Evolutionary conservation across 768 basidiomycete genomes (phyloP).

Genomic region (Vishniacozyma victoriae): DNA sequence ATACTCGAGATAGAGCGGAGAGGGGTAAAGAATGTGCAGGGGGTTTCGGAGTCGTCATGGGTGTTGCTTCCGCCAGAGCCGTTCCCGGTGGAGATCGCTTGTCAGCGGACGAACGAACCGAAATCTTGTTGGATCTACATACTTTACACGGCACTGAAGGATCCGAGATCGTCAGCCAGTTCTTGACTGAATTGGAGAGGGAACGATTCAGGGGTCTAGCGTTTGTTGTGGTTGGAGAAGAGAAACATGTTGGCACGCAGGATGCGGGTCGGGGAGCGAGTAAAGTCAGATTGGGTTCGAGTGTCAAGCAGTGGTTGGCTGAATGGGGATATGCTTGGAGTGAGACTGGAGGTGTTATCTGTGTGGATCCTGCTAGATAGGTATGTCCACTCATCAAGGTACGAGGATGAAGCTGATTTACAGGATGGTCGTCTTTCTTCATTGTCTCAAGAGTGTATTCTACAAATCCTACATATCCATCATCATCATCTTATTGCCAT

Average conservation of each 20-base stretch:
- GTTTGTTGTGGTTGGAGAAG: slow-evolving; percentile 87
- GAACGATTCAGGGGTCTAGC: slow-evolving; percentile 85
- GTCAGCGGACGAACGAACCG: slow-evolving; percentile 81
- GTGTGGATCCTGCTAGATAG: slow-evolving; percentile 59
- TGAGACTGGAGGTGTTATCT: slow-evolving; percentile 83
- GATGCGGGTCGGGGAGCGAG: slow-evolving; percentile 75
- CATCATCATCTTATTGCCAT: too few relatives aligned
- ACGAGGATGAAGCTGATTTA: too few relatives aligned
- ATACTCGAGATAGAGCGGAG: slow-evolving; percentile 67
- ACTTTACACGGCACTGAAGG: slow-evolving; percentile 91
- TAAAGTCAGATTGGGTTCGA: slow-evolving; percentile 72
- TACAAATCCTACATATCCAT: too few relatives aligned
- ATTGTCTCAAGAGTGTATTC: too few relatives aligned
- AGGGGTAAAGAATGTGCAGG: slow-evolving; percentile 72
- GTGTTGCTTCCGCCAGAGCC: slow-evolving; percentile 58
- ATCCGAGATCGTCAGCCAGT: slow-evolving; percentile 81
- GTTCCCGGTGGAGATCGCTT: slow-evolving; percentile 54
- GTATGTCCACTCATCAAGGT: too few relatives aligned
- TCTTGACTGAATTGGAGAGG: slow-evolving; percentile 78
- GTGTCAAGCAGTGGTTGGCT: slow-evolving; percentile 84
- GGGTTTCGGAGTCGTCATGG: slow-evolving; percentile 78
- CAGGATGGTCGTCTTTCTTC: too few relatives aligned
- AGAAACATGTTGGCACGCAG: slow-evolving; percentile 92
- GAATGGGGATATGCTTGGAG: slow-evolving; percentile 95
- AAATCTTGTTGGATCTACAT: slow-evolving; percentile 81